These are phyloP conservation scores for Erythrophleum ivorense DNA, from an alignment of 331 rosid species.

Conservation along the genomic window DNA sequence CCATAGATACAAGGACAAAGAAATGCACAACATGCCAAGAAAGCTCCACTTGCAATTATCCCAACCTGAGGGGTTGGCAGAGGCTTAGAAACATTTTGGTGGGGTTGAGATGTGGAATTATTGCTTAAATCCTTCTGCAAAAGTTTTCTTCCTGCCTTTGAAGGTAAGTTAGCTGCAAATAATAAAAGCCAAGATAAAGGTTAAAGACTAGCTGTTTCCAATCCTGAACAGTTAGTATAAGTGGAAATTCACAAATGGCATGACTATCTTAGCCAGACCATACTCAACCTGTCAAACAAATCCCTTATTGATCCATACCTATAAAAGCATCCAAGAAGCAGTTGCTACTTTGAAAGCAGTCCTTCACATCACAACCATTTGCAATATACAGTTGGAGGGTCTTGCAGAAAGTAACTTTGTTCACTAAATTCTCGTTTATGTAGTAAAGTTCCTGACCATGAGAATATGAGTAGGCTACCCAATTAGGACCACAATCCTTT, in stretches of 20 bases:
- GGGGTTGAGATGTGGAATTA: constrained; percentile 30
- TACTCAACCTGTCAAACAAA: constrained; percentile 32
- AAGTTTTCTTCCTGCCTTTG: constrained; percentile 68
- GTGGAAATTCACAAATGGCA: constrained; percentile 6
- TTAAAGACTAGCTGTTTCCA: constrained; percentile 20
- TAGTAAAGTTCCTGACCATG: constrained; percentile 59
- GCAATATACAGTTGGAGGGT: constrained; percentile 58
- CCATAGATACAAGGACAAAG: constrained; percentile 80
- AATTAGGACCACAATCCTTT: constrained; percentile 58
- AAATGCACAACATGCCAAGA: constrained; percentile 67
- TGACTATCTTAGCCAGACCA: constrained; percentile 27
- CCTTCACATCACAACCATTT: constrained; percentile 61
- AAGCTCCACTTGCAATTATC: constrained; percentile 60
- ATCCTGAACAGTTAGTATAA: neutral
- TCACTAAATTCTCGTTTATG: constrained; percentile 63
- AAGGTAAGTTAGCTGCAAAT: constrained; percentile 57
- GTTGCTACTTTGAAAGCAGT: constrained; percentile 45
- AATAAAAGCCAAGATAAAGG: constrained; percentile 36
- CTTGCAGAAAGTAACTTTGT: constrained; percentile 63
- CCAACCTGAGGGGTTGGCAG: constrained; percentile 44
- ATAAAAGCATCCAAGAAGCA: constrained; percentile 53
- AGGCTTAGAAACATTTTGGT: constrained; percentile 31
- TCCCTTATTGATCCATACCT: constrained; percentile 51
- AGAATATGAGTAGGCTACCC: constrained; percentile 53
- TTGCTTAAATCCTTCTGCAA: constrained; percentile 47